Base-by-base conservation (phyloP, 2,329 filamentous ascomycete genomes). In the Colletotrichum cuscutae region DNA sequence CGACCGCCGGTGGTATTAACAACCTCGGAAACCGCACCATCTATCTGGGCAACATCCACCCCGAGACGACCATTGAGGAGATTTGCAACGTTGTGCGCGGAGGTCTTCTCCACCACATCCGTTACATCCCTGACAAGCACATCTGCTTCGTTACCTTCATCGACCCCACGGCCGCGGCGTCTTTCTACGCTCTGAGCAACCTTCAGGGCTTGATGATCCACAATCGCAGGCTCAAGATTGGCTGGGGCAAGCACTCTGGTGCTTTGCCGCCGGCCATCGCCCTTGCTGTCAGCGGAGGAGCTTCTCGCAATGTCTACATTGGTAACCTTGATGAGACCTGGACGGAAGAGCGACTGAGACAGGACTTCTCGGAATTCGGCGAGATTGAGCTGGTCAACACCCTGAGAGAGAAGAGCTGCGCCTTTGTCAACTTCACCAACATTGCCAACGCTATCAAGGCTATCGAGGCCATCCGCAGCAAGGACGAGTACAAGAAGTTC, bases 141-240 rank as follows among this genome's bases (percentile, higher is more conserved):
- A 99, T 99, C 78, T 99, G 97, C 88, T 99, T 99, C 81, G 97
- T 99, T 70, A 99, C 97, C 1, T 99, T 99, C 84, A 98, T 99
- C 82, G 97, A 99, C 80, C 97, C 97, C 9, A 99, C 97, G 28
- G 97, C 97, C 4, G 97, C 97, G 28, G 97, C 97, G 53, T 98
- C 96, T 1, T 99, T 99, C 87, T 99, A 98, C 79, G 97, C 97
- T 54, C 87, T 99, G 73, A 98, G 95, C 89, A 98, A 98, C 84
- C 88, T 99, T 32, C 97, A 99, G 82, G 97, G 97, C 28, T 86
- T 99, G 76, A 99, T 99, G 97, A 99, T 99, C 78, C 97, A 99
- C 86, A 99, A 99, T 85, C 91, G 97, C 75, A 92, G 97, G 65
- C 88, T 99, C 77, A 99, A 99, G 89, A 98, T 99, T 81, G 97